These are phyloP conservation scores for Backusella psychrophila DNA, from an alignment of 192 early-diverging fungal species.

Conservation along the genomic window DNA sequence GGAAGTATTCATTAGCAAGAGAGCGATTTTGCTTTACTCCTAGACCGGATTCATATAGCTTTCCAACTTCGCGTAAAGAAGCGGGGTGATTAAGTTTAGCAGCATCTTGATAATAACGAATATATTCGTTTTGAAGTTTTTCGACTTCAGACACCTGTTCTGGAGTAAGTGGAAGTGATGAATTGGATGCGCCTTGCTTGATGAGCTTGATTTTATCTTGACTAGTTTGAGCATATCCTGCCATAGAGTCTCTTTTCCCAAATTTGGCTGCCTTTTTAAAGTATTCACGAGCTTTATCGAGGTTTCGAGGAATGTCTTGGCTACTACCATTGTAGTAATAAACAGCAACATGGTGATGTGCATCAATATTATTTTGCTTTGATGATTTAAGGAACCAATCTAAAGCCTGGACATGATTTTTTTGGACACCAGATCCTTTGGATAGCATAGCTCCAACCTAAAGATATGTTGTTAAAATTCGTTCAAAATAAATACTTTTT, in stretches of 20 bases:
- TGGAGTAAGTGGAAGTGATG: background rate
- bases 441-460: slow-evolving; percentile 40
- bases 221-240: slow-evolving; percentile 9
- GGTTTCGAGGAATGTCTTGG: slow-evolving; percentile 22
- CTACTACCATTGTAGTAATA: slow-evolving; percentile 34
- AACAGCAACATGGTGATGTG: slow-evolving; percentile 30
- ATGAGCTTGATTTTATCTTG: slow-evolving; percentile 16
- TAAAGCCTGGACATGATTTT: slow-evolving; percentile 34
- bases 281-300: slow-evolving; percentile 30
- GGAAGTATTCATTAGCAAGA: slow-evolving; percentile 32
- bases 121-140: background rate
- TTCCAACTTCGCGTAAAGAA: slow-evolving; percentile 38
- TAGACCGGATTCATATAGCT: slow-evolving; percentile 32
- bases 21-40: slow-evolving; percentile 29
- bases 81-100: slow-evolving; percentile 24
- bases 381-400: slow-evolving; percentile 38
- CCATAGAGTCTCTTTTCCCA: slow-evolving; percentile 27
- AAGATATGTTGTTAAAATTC: background rate
- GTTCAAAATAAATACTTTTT: background rate
- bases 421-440: slow-evolving; percentile 33
- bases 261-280: slow-evolving; percentile 32
- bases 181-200: background rate
- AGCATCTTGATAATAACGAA: slow-evolving; percentile 37
- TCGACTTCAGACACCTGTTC: slow-evolving; percentile 13
- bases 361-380: slow-evolving; percentile 22